Percentiles rank a stretch among this genome's conserved stretches.
phyloP scores from a whole-genome alignment of 148 eudicot species.

The Vaccinium corymbosum region DNA sequence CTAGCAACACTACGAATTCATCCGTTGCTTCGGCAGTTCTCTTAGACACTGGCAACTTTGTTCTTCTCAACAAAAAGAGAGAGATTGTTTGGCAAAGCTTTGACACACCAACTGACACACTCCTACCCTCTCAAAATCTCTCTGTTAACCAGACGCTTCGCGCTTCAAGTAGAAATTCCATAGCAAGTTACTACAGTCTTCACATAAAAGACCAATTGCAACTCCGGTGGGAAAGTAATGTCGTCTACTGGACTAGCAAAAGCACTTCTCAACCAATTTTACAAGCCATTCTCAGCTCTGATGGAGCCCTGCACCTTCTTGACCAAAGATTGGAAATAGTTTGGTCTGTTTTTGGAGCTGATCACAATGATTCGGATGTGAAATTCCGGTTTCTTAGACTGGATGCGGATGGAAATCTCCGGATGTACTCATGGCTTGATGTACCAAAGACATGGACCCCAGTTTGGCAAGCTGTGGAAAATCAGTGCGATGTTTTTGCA shows the following conservation, averaged over 20 bases:
- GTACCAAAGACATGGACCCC: constrained; percentile 41
- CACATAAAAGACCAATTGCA: constrained; percentile 37
- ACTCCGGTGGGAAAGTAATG: constrained; percentile 44
- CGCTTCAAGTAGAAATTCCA: constrained; percentile 41
- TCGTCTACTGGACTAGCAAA: constrained; percentile 44
- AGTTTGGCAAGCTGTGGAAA: constrained; percentile 62
- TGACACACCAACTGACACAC: constrained; percentile 55
- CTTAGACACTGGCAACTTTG: constrained; percentile 51
- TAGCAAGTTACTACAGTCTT: constrained; percentile 56
- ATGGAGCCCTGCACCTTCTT: constrained; percentile 45
- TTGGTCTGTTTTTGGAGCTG: constrained; percentile 55
- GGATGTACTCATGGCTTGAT: constrained; percentile 55
- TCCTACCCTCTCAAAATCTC: constrained; percentile 50
- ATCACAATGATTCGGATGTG: constrained; percentile 47
- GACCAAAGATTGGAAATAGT: constrained; percentile 33
- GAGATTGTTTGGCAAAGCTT: constrained; percentile 66
- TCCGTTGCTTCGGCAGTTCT: constrained; percentile 50
- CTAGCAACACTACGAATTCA: constrained; percentile 36
- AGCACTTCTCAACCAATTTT: constrained; percentile 21
- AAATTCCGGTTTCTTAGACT: constrained; percentile 52
- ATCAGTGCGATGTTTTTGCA: constrained; percentile 65
- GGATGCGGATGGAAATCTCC: constrained; percentile 64
- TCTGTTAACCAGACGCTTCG: constrained; percentile 39
- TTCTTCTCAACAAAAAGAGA: constrained; percentile 35
- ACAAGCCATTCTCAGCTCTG: constrained; percentile 38